phyloP scores from a whole-genome alignment of 371 early-diverging fungal species.

The Actinomucor elegans region DNA sequence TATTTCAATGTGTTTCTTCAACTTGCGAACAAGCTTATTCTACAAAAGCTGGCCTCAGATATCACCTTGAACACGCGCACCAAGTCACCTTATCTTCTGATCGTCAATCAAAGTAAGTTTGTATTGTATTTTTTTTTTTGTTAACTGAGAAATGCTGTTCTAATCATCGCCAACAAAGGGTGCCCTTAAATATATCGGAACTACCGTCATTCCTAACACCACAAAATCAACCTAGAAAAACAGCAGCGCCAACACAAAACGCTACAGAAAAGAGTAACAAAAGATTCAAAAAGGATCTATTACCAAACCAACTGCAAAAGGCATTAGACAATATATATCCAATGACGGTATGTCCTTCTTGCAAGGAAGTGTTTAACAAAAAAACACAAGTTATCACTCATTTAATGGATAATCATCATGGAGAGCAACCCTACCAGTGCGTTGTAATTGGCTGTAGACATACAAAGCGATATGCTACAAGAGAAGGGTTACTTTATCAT shows the following conservation, averaged over 20 bases:
- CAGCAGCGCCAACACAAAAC: neutral
- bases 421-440: constrained; percentile 31
- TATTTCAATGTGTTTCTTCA: constrained; percentile 19
- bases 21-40: constrained; percentile 23
- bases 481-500: constrained; percentile 35
- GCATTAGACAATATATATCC: constrained; percentile 17
- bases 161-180: no score
- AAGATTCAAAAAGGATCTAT: neutral
- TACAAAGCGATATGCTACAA: constrained; percentile 29
- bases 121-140: neutral
- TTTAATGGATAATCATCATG: constrained; percentile 26
- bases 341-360: constrained; percentile 24
- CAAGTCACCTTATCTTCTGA: constrained; percentile 9
- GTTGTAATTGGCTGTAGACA: constrained; percentile 23
- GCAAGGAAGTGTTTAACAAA: constrained; percentile 20
- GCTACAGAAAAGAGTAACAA: neutral
- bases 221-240: neutral
- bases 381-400: constrained; percentile 36
- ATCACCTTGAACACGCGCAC: constrained; percentile 31
- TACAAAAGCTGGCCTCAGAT: constrained; percentile 23
- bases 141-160: no score
- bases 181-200: no score
- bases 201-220: no score
- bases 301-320: constrained; percentile 11
- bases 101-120: no score